Conservation (phyloP, 2,329 filamentous ascomycete genomes). For the Arthrobotrys pseudoclavata region DNA sequence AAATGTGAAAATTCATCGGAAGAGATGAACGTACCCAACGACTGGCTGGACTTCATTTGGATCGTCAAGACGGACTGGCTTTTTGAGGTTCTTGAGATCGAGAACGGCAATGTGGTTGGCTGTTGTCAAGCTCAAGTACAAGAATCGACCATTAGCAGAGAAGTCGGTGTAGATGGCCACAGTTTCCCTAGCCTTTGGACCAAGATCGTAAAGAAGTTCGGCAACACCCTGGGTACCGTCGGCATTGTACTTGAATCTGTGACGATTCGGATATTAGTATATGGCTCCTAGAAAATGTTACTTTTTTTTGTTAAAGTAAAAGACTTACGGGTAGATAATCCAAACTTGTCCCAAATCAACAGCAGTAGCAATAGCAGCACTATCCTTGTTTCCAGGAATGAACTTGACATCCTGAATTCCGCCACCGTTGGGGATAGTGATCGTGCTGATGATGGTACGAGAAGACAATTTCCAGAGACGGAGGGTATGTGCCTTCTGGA, state of each 20-base stretch:
- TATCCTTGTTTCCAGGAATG: slow-evolving; percentile 73
- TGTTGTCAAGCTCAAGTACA: slow-evolving; percentile 74
- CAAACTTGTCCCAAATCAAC: slow-evolving; percentile 74
- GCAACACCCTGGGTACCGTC: slow-evolving; percentile 73
- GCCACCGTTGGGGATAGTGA: slow-evolving; percentile 73
- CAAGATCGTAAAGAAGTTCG: slow-evolving; percentile 73
- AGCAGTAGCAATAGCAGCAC: slow-evolving; percentile 73
- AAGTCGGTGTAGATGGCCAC: slow-evolving; percentile 69
- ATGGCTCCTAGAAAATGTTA: no score
- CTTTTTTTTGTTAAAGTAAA: slow-evolving; percentile 64
- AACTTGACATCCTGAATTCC: slow-evolving; percentile 77
- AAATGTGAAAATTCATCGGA: background rate
- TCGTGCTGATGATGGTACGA: slow-evolving; percentile 73
- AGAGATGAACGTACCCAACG: slow-evolving; percentile 65
- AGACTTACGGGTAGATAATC: slow-evolving; percentile 76
- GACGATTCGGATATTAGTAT: background rate
- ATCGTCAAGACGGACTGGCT: slow-evolving; percentile 74
- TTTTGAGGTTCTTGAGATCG: slow-evolving; percentile 74
- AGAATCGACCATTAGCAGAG: slow-evolving; percentile 72
- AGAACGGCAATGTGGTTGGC: slow-evolving; percentile 75
- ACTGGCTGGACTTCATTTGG: slow-evolving; percentile 73
- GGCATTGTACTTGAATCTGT: slow-evolving; percentile 59
- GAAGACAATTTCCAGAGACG: slow-evolving; percentile 72
- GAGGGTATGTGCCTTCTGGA: slow-evolving; percentile 72
- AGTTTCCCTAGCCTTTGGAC: slow-evolving; percentile 67